A percentile compares a stretch with the other conserved stretches of the same genome.
Conservation (phyloP, 2,329 filamentous ascomycete species). For the Stemphylium lycopersici region DNA sequence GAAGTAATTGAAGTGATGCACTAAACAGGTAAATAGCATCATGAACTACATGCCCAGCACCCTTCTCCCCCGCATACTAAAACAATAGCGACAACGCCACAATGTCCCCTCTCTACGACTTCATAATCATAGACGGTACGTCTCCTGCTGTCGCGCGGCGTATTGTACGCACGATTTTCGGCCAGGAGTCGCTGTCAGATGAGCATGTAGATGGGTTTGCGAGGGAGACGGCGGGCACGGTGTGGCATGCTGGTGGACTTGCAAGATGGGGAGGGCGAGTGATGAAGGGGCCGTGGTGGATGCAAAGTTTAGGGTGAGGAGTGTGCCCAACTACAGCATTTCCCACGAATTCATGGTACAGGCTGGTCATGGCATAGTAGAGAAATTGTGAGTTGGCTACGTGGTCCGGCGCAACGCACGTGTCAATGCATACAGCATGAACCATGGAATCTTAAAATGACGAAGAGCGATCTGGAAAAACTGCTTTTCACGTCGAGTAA, state of each 20-base stretch:
- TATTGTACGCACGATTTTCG: slow-evolving; percentile 54
- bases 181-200: slow-evolving; percentile 51
- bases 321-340: slow-evolving; percentile 21
- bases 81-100: too few relatives aligned
- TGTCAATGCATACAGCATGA: background rate
- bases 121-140: slow-evolving; percentile 51
- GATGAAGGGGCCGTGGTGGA: slow-evolving; percentile 48
- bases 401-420: background rate
- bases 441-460: background rate
- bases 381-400: background rate
- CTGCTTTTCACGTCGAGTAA: background rate
- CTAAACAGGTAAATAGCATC: too few relatives aligned
- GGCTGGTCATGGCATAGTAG: background rate
- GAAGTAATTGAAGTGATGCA: too few relatives aligned
- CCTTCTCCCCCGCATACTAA: too few relatives aligned
- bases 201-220: slow-evolving; percentile 57
- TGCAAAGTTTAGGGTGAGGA: slow-evolving; percentile 45
- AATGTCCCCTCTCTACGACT: slow-evolving; percentile 42
- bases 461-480: background rate
- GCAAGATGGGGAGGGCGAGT: slow-evolving; percentile 46
- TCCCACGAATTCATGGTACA: too few relatives aligned
- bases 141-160: slow-evolving; percentile 53
- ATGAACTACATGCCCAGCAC: too few relatives aligned
- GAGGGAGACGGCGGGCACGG: slow-evolving; percentile 34
- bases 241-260: slow-evolving; percentile 48